phyloP scores from a whole-genome alignment of 2,329 filamentous ascomycete genomes.

The Thielaviopsis ethacetica region DNA sequence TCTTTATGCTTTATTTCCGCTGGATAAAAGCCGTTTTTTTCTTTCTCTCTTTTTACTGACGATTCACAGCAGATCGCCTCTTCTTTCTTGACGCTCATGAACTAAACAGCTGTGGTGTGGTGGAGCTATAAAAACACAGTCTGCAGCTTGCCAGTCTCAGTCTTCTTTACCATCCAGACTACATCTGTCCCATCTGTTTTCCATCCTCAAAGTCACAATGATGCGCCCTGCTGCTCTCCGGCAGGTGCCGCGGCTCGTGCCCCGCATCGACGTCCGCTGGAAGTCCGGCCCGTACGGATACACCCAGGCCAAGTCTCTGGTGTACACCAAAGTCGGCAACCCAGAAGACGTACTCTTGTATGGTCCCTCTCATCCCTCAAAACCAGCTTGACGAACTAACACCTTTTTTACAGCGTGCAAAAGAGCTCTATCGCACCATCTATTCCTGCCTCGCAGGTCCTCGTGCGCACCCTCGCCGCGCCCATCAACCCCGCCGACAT shows the following conservation, averaged over 20 bases:
- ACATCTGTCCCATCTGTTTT: constrained; percentile 9
- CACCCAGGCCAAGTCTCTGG: constrained; percentile 68
- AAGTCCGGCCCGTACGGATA: constrained; percentile 59
- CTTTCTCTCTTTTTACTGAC: no score
- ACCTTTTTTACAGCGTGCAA: constrained; percentile 40
- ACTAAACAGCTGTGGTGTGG: constrained; percentile 2
- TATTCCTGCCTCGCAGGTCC: constrained; percentile 47
- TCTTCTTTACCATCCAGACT: no score
- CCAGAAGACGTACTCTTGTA: constrained; percentile 53
- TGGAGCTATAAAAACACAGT: no score
- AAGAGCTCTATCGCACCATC: constrained; percentile 61
- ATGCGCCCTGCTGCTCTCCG: background rate
- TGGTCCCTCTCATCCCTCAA: constrained; percentile 13
- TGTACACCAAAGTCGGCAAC: constrained; percentile 60
- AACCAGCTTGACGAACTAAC: background rate
- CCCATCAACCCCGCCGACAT: constrained; percentile 96
- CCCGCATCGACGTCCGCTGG: constrained; percentile 22
- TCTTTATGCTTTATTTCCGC: no score
- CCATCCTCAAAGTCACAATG: background rate
- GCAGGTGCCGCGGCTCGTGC: background rate
- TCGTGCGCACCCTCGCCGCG: constrained; percentile 73
- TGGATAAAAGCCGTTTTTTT: no score
- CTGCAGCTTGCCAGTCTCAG: no score
- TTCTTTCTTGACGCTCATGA: no score
- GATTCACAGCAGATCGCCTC: no score